Evolutionary conservation across 345 rosid genomes (phyloP).

Genomic region (Populus ilicifolia): DNA sequence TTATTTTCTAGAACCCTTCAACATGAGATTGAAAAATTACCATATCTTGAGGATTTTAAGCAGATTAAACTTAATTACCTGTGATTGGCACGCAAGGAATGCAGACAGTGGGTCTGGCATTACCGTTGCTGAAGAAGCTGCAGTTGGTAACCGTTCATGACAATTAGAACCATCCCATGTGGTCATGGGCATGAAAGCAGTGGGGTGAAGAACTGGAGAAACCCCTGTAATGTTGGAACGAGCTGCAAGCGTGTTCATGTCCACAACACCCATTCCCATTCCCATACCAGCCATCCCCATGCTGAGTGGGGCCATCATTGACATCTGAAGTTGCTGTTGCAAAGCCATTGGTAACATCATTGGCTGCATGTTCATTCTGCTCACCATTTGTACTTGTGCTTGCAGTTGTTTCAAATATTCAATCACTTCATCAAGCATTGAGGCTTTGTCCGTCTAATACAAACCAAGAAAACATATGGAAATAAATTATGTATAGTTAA

Average conservation of each 20-base stretch:
- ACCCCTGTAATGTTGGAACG: constrained; percentile 41
- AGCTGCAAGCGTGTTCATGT: constrained; percentile 46
- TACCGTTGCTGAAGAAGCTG: constrained; percentile 26
- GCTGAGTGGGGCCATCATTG: constrained; percentile 72
- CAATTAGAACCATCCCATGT: constrained; percentile 56
- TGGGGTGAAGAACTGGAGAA: constrained; percentile 45
- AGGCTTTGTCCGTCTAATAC: constrained; percentile 85
- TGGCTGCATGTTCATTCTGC: constrained; percentile 65
- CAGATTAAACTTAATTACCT: constrained; percentile 28
- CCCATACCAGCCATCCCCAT: constrained; percentile 50
- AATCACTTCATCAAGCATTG: constrained; percentile 95
- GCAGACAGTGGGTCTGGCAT: constrained; percentile 60
- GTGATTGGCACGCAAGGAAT: constrained; percentile 70
- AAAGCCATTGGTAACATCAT: constrained; percentile 78
- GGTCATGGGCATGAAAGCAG: constrained; percentile 56
- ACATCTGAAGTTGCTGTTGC: constrained; percentile 86
- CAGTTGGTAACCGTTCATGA: constrained; percentile 32
- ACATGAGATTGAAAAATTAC: background rate
- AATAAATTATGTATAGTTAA: background rate
- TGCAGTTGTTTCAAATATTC: constrained; percentile 88
- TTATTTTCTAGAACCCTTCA: background rate
- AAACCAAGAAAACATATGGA: background rate
- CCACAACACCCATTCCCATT: constrained; percentile 65
- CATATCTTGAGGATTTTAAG: background rate
- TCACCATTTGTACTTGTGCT: constrained; percentile 81